These are phyloP conservation scores for Potentilla sterilis DNA, from an alignment of 306 rosid species.

Conservation along the genomic window DNA sequence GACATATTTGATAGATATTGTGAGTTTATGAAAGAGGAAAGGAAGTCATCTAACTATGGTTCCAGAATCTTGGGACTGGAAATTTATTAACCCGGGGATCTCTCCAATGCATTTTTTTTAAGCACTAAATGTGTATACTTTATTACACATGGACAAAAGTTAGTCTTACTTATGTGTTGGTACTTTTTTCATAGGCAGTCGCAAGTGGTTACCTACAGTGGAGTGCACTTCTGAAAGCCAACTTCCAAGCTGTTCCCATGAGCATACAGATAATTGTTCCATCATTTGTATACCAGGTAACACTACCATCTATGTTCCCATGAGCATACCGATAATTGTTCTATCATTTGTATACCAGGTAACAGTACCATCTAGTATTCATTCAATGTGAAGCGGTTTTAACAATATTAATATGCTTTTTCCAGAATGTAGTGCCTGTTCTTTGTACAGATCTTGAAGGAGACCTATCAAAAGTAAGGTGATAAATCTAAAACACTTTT, in stretches of 20 bases:
- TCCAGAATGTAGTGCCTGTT: constrained; percentile 86
- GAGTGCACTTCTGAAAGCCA: constrained; percentile 71
- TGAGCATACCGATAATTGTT: constrained; percentile 77
- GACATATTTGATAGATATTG: not conserved
- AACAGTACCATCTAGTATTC: constrained; percentile 24
- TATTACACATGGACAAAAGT: not conserved
- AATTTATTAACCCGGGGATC: not conserved
- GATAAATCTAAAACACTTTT: constrained; percentile 28
- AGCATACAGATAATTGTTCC: no score
- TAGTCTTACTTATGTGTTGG: not conserved
- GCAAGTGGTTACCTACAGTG: constrained; percentile 73
- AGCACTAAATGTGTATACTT: not conserved
- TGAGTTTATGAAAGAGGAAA: not conserved
- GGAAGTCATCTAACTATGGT: not conserved
- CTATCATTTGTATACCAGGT: constrained; percentile 93
- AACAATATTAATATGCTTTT: constrained; percentile 33
- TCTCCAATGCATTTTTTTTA: not conserved
- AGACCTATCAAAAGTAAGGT: constrained; percentile 81
- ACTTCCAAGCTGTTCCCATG: constrained; percentile 87
- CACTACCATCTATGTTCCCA: no score
- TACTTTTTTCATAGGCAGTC: constrained; percentile 48
- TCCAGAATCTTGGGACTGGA: not conserved
- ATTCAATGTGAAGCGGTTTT: constrained; percentile 19
- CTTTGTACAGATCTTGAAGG: constrained; percentile 84
- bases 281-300: no score